Evolutionary conservation across 371 early-diverging fungal genomes (phyloP).

Genomic region (Circinella umbellata): DNA sequence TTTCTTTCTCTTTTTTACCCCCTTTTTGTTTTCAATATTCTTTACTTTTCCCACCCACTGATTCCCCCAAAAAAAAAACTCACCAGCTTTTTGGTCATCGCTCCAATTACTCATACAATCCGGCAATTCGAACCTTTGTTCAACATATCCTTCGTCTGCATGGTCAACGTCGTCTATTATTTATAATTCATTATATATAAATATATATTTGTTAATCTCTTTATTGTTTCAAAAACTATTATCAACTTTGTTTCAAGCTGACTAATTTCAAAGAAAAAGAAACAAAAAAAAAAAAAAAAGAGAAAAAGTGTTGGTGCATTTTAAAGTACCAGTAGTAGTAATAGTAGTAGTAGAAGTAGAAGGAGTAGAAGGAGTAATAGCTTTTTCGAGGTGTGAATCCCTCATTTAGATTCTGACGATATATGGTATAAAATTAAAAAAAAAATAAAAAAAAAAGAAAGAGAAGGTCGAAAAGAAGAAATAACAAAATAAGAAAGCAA

Average conservation of each 20-base stretch:
- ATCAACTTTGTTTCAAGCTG: not conserved
- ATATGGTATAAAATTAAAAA: not conserved
- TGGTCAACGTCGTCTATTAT: slow-evolving; percentile 7
- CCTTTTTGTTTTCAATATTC: not conserved
- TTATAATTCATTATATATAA: too few relatives aligned
- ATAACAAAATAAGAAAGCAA: not conserved
- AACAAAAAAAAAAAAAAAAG: too few relatives aligned
- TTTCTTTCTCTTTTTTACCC: not conserved
- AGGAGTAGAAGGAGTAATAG: not conserved
- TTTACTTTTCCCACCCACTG: not conserved
- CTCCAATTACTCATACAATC: slow-evolving; percentile 53
- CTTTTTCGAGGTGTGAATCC: slow-evolving; percentile 6
- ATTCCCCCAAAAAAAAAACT: slow-evolving; percentile 12
- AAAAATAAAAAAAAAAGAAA: not conserved
- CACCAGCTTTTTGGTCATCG: slow-evolving; percentile 72
- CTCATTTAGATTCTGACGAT: not conserved
- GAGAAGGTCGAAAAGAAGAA: not conserved
- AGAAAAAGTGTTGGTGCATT: not conserved
- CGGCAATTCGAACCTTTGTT: slow-evolving; percentile 61
- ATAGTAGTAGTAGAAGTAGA: too few relatives aligned
- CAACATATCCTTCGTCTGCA: slow-evolving; percentile 71
- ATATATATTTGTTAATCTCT: too few relatives aligned
- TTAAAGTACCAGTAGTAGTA: not conserved
- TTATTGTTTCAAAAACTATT: too few relatives aligned
- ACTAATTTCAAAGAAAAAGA: not conserved